A percentile compares a stretch with the other conserved stretches of the same genome.
phyloP scores from a whole-genome alignment of 179 eudicot genomes.

The Silene coronaria region DNA sequence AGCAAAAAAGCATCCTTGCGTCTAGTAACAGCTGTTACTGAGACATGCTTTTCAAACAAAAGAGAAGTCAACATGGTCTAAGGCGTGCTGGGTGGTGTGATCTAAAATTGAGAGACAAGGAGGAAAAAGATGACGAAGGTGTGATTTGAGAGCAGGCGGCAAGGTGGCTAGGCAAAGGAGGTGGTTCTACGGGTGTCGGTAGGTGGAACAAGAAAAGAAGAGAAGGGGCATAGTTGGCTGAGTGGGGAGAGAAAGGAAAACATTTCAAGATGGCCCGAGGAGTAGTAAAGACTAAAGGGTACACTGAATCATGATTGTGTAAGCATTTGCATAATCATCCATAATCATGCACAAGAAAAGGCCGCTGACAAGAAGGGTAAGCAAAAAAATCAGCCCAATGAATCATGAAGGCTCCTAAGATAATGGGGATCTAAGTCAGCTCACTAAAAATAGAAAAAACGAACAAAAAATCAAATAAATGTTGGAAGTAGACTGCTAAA shows the following conservation, averaged over 20 bases:
- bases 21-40: not conserved
- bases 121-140: not conserved
- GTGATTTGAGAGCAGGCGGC: not conserved
- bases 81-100: not conserved
- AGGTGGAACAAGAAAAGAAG: not conserved
- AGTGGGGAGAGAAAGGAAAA: not conserved
- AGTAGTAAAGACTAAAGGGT: not conserved
- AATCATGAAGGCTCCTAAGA: too few relatives aligned
- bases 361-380: too few relatives aligned
- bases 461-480: not conserved
- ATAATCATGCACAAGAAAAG: too few relatives aligned
- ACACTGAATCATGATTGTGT: not conserved
- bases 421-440: too few relatives aligned
- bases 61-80: not conserved
- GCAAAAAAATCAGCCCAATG: too few relatives aligned
- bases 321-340: not conserved
- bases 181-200: not conserved
- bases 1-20: not conserved
- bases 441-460: too few relatives aligned
- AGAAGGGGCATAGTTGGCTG: not conserved
- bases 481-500: not conserved
- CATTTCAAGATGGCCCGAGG: not conserved
- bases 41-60: not conserved
- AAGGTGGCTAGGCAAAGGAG: not conserved
- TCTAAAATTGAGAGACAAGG: not conserved